Evolutionary conservation across 345 rosid species (phyloP), one percentile per base, ranked within the genome.

Genomic region (Capsella bursapastoris): DNA sequence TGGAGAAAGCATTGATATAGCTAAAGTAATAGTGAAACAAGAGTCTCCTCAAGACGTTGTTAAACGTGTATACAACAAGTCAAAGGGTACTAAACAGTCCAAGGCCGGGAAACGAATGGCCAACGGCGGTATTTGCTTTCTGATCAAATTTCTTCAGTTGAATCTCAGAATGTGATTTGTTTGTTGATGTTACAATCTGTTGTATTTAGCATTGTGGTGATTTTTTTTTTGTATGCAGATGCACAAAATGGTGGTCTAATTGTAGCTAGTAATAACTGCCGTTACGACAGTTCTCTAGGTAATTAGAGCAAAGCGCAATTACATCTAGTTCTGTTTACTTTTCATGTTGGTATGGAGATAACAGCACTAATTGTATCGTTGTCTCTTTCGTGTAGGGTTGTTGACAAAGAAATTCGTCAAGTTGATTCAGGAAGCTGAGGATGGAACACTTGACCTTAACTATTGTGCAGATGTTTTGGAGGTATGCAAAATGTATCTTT

Each of bases 361-460:
- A 34, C 32, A 37, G 43, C 12, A 35, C 15, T 29, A 16, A 40
- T 53, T 69, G n/a, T 73, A 4, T 37, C 13, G 40, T 37, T 56
- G 15, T 53, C 2, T 69, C 58, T 53, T 65, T 35, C 41, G 5
- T 9, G 40, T 81, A 90, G 91, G 96, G 43, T 74, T 88, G 78
- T 82, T 90, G 74, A 89, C 92, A 28, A 86, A 81, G 82, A 87
- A 87, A 48, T 90, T 89, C 64, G 82, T 90, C 65, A 83, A 76
- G 64, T 79, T 90, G 84, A 80, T 86, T 68, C 86, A 84, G 41
- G 89, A 85, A 71, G 88, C 88, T 56, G 72, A 88, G 75, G 94
- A 90, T 82, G 90, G 97, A 56, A 86, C 88, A 49, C 94, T 90
- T 76, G 92, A 90, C 81, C 81, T 90, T 57, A 90, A 90, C 72